Evolutionary conservation across 2,329 filamentous ascomycete genomes (phyloP).

Genomic region (Colletotrichum siamense): DNA sequence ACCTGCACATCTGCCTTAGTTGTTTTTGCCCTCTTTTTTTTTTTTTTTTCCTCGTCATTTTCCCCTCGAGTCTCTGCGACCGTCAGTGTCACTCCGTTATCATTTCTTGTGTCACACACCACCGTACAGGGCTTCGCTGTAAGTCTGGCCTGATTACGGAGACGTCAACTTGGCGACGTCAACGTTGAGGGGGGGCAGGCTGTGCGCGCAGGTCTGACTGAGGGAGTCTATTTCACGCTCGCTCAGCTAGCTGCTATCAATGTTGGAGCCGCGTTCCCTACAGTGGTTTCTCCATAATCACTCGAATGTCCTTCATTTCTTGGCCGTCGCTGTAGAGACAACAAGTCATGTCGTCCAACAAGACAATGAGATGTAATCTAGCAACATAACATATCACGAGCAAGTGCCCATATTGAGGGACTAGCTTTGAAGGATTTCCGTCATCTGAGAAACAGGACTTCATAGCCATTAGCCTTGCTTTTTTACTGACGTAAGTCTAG

Average conservation of each 20-base stretch:
- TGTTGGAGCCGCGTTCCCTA: neutral
- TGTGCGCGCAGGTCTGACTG: neutral
- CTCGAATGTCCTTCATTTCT: neutral
- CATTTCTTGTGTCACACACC: neutral
- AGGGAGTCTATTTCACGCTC: neutral
- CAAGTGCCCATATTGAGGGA: neutral
- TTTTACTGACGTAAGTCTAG: conserved; percentile 32
- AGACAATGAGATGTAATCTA: neutral
- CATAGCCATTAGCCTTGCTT: neutral
- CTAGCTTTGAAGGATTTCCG: neutral
- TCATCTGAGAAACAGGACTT: neutral
- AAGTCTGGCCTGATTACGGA: neutral
- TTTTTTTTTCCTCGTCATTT: neutral
- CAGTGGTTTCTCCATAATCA: neutral
- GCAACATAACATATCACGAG: neutral
- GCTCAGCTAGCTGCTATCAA: neutral
- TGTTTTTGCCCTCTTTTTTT: neutral
- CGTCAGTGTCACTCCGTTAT: conserved; percentile 23
- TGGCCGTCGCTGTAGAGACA: neutral
- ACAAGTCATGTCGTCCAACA: neutral
- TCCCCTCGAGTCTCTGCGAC: neutral
- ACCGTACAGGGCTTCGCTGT: neutral
- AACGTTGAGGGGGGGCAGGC: neutral
- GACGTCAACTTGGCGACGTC: neutral
- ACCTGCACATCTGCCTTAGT: conserved; percentile 13